Conservation (phyloP, 768 basidiomycete species). For the Zangia roseola region DNA sequence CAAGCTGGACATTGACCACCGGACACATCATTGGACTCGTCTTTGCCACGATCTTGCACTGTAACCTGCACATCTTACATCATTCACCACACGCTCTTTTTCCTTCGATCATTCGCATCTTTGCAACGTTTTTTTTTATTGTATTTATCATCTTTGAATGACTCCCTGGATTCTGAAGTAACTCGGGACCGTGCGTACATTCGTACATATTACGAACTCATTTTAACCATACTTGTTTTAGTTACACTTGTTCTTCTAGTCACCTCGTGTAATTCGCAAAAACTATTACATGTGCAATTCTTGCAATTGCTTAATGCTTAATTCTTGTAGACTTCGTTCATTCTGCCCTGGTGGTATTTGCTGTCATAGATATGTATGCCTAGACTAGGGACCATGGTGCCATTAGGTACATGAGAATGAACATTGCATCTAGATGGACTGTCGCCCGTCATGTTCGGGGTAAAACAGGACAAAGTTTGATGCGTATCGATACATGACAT, state of each 20-base stretch:
- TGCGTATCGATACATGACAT: constrained; percentile 5
- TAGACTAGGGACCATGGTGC: constrained; percentile 2
- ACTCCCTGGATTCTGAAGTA: constrained; percentile 10
- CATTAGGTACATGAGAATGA: constrained; percentile 12
- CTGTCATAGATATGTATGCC: neutral
- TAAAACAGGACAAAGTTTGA: neutral
- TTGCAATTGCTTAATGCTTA: neutral
- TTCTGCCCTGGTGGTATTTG: constrained; percentile 6
- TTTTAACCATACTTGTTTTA: constrained; percentile 3
- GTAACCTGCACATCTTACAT: constrained; percentile 11
- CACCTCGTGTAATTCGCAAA: constrained; percentile 12
- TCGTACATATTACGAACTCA: constrained; percentile 1
- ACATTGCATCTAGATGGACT: neutral
- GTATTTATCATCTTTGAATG: constrained; percentile 21
- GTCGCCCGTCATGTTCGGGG: neutral
- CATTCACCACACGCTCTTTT: constrained; percentile 10
- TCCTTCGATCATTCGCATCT: neutral
- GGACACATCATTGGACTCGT: constrained; percentile 16
- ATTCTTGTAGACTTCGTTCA: constrained; percentile 1
- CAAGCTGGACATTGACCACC: constrained; percentile 25
- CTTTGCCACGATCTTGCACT: constrained; percentile 5
- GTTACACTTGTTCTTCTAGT: constrained; percentile 9
- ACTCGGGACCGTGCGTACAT: constrained; percentile 15
- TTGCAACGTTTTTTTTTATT: constrained; percentile 14
- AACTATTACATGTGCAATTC: constrained; percentile 9